A percentile compares a stretch with the other conserved stretches of the same genome.
These are phyloP conservation scores for Daldinia caldariorum DNA, from an alignment of 495 filamentous ascomycete species.

Conservation along the genomic window DNA sequence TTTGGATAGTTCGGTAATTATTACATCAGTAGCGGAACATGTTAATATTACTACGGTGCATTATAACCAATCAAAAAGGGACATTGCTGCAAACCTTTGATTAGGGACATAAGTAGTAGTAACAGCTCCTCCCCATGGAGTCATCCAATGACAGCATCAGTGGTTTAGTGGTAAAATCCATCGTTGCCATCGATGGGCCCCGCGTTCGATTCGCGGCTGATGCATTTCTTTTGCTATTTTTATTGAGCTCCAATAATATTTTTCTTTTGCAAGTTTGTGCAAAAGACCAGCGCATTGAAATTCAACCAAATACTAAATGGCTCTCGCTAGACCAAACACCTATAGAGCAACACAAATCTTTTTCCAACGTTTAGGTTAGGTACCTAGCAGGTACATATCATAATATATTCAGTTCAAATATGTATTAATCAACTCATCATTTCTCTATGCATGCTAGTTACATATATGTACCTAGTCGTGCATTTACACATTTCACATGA, in stretches of 20 bases:
- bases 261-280: too few relatives aligned
- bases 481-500: slow-evolving; percentile 2
- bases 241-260: not conserved
- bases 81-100: not conserved
- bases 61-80: not conserved
- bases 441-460: not conserved
- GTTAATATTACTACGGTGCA: too few relatives aligned
- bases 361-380: too few relatives aligned
- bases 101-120: not conserved
- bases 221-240: slow-evolving; percentile 46
- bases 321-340: too few relatives aligned
- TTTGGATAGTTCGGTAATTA: too few relatives aligned
- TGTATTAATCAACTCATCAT: not conserved
- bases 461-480: not conserved
- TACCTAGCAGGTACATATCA: too few relatives aligned
- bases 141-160: slow-evolving; percentile 44
- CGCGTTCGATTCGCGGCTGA: slow-evolving; percentile 63
- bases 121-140: too few relatives aligned
- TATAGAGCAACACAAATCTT: too few relatives aligned
- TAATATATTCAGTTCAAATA: not conserved
- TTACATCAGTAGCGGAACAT: too few relatives aligned
- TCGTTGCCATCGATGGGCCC: slow-evolving; percentile 65
- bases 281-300: too few relatives aligned
- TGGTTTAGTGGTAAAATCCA: slow-evolving; percentile 65
- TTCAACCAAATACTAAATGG: too few relatives aligned